Evolutionary conservation across 139 green algal genomes (phyloP).

Genomic region (Micromonas commoda): DNA sequence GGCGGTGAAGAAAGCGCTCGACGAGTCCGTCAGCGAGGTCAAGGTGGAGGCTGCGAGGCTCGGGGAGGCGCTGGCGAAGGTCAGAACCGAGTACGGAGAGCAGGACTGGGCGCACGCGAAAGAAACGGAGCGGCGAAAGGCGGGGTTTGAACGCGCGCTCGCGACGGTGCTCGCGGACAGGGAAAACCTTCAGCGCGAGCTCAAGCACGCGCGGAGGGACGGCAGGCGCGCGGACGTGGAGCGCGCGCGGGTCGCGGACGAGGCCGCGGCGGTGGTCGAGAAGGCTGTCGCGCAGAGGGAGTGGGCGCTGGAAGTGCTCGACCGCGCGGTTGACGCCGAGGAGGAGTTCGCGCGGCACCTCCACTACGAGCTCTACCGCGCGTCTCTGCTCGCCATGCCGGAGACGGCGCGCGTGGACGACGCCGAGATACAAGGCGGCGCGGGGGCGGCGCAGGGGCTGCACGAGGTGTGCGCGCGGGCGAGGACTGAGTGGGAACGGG

Average conservation of each 20-base stretch:
- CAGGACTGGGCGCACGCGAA: background rate
- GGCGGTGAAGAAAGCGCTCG: background rate
- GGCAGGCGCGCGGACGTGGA: background rate
- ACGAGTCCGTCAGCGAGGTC: background rate
- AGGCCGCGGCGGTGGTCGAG: background rate
- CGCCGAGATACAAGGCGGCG: background rate
- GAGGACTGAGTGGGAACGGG: too few relatives aligned
- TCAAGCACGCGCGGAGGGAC: background rate
- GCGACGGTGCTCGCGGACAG: background rate
- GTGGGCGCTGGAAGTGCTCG: background rate
- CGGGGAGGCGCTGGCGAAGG: background rate
- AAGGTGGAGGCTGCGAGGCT: background rate
- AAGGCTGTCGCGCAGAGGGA: background rate
- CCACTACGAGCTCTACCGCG: background rate
- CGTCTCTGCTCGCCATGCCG: background rate
- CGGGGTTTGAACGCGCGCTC: background rate
- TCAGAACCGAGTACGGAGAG: background rate
- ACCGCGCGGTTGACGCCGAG: background rate
- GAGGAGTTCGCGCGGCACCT: background rate
- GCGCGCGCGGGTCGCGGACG: background rate
- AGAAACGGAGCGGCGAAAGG: background rate
- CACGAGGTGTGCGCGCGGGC: too few relatives aligned
- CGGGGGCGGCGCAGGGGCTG: too few relatives aligned
- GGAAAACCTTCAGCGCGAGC: background rate
- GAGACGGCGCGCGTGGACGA: background rate